A percentile compares a stretch with the other conserved stretches of the same genome.
These are phyloP conservation scores for Dactylonectria estremocensis DNA, from an alignment of 2,329 filamentous ascomycete genomes.

Conservation along the genomic window DNA sequence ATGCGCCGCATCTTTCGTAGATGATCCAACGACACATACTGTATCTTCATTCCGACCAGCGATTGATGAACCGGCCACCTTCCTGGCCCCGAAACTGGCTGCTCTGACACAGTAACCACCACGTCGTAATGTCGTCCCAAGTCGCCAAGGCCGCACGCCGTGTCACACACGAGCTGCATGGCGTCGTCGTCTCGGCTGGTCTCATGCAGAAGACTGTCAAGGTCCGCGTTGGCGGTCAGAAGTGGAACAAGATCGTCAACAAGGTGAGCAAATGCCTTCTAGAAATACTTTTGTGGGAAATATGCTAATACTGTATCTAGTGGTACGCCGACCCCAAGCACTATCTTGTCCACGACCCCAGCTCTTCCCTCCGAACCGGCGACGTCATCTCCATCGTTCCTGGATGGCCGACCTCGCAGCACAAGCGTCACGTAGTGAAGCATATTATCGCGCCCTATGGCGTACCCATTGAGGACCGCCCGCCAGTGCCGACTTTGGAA, in stretches of 20 bases:
- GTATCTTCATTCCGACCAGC: slow-evolving; percentile 19
- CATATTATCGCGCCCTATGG: slow-evolving; percentile 81
- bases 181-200: slow-evolving; percentile 84
- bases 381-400: slow-evolving; percentile 82
- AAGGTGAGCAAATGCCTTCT: slow-evolving; percentile 68
- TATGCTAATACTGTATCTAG: slow-evolving; percentile 61
- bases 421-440: slow-evolving; percentile 82
- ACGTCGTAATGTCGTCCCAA: slow-evolving; percentile 57
- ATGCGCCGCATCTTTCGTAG: slow-evolving; percentile 17
- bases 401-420: slow-evolving; percentile 75
- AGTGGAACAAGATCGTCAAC: slow-evolving; percentile 80
- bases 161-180: slow-evolving; percentile 69
- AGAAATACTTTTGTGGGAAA: not conserved
- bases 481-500: slow-evolving; percentile 75
- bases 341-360: slow-evolving; percentile 85
- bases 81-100: slow-evolving; percentile 17
- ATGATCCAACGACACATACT: slow-evolving; percentile 28
- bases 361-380: slow-evolving; percentile 79
- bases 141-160: slow-evolving; percentile 59
- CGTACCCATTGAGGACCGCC: slow-evolving; percentile 73
- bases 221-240: slow-evolving; percentile 78
- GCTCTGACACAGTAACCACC: not conserved
- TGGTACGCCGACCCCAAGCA: slow-evolving; percentile 75
- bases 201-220: slow-evolving; percentile 86
- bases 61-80: slow-evolving; percentile 33